Base-by-base conservation (phyloP, 176 grass and related monocot genomes). In the Themeda triandra region DNA sequence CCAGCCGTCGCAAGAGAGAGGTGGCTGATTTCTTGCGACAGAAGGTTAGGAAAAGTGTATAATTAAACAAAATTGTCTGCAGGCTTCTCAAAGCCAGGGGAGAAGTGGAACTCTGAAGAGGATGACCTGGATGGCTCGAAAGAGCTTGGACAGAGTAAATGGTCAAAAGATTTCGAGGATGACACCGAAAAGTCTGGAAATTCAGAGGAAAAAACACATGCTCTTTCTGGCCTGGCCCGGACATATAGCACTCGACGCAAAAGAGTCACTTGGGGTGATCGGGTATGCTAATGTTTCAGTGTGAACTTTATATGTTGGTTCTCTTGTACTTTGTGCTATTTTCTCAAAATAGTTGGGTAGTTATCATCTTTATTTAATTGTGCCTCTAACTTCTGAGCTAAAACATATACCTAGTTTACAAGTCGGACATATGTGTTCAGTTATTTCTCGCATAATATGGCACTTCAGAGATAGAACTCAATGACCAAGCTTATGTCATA, bases 131-230 rank as follows among this genome's bases (percentile, higher is more conserved):
- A 78, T 56, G 83, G 68, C 71, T 85, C 92, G 18, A 95, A 93
- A 90, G 93, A 93, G 44, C 58, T 95, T 78, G 89, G 83, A 65
- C 86, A 88, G 54, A 98, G 96, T 88, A 98, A 95, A 92, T 95
- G 96, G 96, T 98, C 96, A 80, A 95, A 78, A 81, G 85, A 93
- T 95, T 90, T 90, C 78, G 91, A 95, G 58, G 92, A 93, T 54
- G 96, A 95, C 60, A 80, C 73, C 7, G 70, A 86, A 59, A 92
- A 92, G 33, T 85, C 76, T 42, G 77, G 86, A 37, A 67, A 88
- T 69, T 35, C 14, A 21, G 72, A 77, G 80, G 58, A 66, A 85
- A 95, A 86, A 77, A 66, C 60, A 64, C 81, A 83, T 81, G 80
- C 80, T 86, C 85, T 93, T 89, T 95, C 91, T 83, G 92, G 93